phyloP scores from a whole-genome alignment of 2,329 filamentous ascomycete genomes.

The Lecanosticta acicola region DNA sequence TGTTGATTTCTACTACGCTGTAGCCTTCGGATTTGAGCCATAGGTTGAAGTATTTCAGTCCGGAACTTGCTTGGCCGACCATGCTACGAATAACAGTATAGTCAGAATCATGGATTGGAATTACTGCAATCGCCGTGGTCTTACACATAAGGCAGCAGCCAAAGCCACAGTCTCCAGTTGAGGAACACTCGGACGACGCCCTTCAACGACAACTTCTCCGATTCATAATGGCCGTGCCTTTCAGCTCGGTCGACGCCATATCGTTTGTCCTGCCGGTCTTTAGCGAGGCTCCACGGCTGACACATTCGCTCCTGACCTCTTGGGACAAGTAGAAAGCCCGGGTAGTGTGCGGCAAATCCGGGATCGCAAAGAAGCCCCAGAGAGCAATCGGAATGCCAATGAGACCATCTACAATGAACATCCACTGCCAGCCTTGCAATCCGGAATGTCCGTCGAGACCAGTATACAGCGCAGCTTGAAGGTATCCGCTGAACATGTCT shows the following conservation, averaged over 20 bases:
- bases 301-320: no score
- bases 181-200: constrained; percentile 6
- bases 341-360: constrained; percentile 47
- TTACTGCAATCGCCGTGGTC: background rate
- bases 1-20: constrained; percentile 13
- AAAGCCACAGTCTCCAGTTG: constrained; percentile 13
- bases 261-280: constrained; percentile 4
- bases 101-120: background rate
- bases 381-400: constrained; percentile 51
- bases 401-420: constrained; percentile 48
- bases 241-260: constrained; percentile 11
- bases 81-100: background rate
- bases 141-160: constrained; percentile 7
- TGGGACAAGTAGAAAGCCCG: constrained; percentile 43
- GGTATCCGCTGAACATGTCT: constrained; percentile 47
- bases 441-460: constrained; percentile 38
- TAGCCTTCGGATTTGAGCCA: constrained; percentile 13
- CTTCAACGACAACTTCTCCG: constrained; percentile 8
- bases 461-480: constrained; percentile 50
- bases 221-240: constrained; percentile 5
- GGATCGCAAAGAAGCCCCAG: constrained; percentile 44
- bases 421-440: constrained; percentile 45
- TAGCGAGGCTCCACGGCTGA: background rate
- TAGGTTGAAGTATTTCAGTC: constrained; percentile 15
- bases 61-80: constrained; percentile 8